Percentiles rank a stretch among this genome's conserved stretches.
Evolutionary conservation across 441 rosid species (phyloP).

Genomic region (Viola pubescens): DNA sequence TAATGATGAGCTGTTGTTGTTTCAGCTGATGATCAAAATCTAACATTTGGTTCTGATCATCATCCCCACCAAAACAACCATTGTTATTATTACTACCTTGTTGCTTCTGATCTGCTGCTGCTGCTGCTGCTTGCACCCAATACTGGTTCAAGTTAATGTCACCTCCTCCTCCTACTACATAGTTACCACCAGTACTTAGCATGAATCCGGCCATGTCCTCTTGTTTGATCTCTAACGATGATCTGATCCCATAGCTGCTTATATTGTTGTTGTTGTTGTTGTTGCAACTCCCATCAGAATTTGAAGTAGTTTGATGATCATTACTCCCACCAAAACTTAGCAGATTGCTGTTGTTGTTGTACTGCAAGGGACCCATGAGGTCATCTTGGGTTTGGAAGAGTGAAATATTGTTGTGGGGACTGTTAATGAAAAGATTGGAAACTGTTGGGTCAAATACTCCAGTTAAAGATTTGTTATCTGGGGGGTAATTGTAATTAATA

Average conservation of each 20-base stretch:
- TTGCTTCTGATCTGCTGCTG: conserved; percentile 19
- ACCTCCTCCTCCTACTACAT: conserved; percentile 7
- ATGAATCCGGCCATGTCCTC: conserved; percentile 26
- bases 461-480: too few relatives aligned
- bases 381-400: conserved; percentile 26
- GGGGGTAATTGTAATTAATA: too few relatives aligned
- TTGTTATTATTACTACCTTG: conserved; percentile 19
- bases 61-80: conserved; percentile 8
- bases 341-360: conserved; percentile 30
- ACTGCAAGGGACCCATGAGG: conserved; percentile 27
- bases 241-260: conserved; percentile 24
- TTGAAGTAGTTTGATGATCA: conserved; percentile 36
- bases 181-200: conserved; percentile 20
- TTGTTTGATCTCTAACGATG: conserved; percentile 29
- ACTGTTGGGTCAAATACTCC: too few relatives aligned
- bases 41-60: too few relatives aligned
- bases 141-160: conserved; percentile 22
- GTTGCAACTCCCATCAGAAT: conserved; percentile 44
- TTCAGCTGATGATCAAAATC: background rate
- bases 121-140: background rate
- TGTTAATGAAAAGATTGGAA: too few relatives aligned
- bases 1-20: conserved; percentile 25
- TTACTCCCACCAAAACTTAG: conserved; percentile 45
- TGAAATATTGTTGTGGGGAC: conserved; percentile 14
- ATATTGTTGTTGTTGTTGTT: conserved; percentile 20